Evolutionary conservation across 371 early-diverging fungal genomes (phyloP).

Genomic region (Actinomortierella wolfii): DNA sequence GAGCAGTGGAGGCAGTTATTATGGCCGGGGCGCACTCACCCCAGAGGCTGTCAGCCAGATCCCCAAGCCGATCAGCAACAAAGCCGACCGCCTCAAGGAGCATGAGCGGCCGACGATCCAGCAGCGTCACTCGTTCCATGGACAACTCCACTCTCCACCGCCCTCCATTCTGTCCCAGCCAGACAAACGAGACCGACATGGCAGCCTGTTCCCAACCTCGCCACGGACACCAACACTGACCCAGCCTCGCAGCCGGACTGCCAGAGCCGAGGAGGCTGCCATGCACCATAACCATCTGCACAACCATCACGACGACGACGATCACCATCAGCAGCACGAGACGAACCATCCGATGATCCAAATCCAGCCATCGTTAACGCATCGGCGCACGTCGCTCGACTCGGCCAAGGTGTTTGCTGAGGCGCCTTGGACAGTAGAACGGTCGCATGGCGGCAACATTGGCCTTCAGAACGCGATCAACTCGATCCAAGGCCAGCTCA

Average conservation of each 20-base stretch:
- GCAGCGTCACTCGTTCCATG: slow-evolving; percentile 24
- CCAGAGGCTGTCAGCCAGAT: slow-evolving; percentile 20
- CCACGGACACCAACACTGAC: slow-evolving; percentile 19
- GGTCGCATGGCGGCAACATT: slow-evolving; percentile 81
- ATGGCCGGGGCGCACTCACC: not conserved
- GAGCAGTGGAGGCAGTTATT: too few relatives aligned
- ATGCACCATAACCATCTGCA: not conserved
- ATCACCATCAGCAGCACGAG: slow-evolving; percentile 8
- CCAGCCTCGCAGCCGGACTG: slow-evolving; percentile 33
- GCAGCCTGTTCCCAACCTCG: slow-evolving; percentile 27
- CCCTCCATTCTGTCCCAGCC: slow-evolving; percentile 34
- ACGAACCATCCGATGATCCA: not conserved
- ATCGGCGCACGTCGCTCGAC: slow-evolving; percentile 48
- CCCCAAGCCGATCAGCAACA: slow-evolving; percentile 30
- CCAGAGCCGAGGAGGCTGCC: not conserved
- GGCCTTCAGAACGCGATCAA: slow-evolving; percentile 89
- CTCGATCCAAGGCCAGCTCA: slow-evolving; percentile 58
- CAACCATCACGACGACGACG: slow-evolving; percentile 11
- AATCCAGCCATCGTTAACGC: slow-evolving; percentile 7
- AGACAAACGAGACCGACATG: slow-evolving; percentile 6
- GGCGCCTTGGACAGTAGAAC: slow-evolving; percentile 69
- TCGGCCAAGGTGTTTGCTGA: slow-evolving; percentile 55
- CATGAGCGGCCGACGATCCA: slow-evolving; percentile 15
- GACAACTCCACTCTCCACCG: slow-evolving; percentile 13
- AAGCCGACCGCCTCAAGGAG: slow-evolving; percentile 26